Evolutionary conservation across 768 basidiomycete genomes (phyloP), one percentile per base, ranked within the genome.

Genomic region (Leccinum subgranulosum): DNA sequence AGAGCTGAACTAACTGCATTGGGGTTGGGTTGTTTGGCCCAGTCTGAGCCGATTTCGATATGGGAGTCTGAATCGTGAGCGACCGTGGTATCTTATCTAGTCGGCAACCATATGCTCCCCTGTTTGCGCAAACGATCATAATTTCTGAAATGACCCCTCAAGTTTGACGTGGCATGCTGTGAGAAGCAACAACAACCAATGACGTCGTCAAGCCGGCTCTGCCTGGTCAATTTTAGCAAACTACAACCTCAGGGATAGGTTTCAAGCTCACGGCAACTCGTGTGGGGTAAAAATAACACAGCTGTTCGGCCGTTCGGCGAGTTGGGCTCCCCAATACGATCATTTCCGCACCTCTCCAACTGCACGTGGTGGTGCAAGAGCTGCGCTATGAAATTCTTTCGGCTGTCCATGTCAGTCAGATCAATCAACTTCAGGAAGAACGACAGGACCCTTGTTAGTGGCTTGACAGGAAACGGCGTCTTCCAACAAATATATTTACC

Each of bases 361-460:
- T 21, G 51, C 31, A 34, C 19, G 19, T 45, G 12, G 29, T 60
- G 39, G 47, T 50, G 41, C 23, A 39, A 47, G 23, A 11, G 5
- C 27, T 53, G 36, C 23, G 23, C 49, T 63, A 56, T 63, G 36
- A 12, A 64, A 28, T 19, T n/a, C 34, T 23, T 29, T 12, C 19
- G 31, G 15, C 51, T 54, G 57, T 28, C 21, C 41, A 28, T 27
- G 58, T 55, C 53, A 49, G 4, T 39, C 4, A n/a, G 28, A 47
- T 47, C 46, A 47, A 11, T 27, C 28, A n/a, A 21, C 48, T 19
- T 43, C 19, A 43, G 6, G 41, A 43, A 43, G 41, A 14, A 25
- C 11, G 63, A 61, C 63, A 64, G 49, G n/a, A 39, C 39, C 49
- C 57, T 54, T 36, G 53, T 17, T 49, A 43, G 48, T 52, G 53